A percentile compares a stretch with the other conserved stretches of the same genome.
These are phyloP conservation scores for Pseudocercospora cruenta DNA, from an alignment of 2,329 filamentous ascomycete species.

Conservation along the genomic window DNA sequence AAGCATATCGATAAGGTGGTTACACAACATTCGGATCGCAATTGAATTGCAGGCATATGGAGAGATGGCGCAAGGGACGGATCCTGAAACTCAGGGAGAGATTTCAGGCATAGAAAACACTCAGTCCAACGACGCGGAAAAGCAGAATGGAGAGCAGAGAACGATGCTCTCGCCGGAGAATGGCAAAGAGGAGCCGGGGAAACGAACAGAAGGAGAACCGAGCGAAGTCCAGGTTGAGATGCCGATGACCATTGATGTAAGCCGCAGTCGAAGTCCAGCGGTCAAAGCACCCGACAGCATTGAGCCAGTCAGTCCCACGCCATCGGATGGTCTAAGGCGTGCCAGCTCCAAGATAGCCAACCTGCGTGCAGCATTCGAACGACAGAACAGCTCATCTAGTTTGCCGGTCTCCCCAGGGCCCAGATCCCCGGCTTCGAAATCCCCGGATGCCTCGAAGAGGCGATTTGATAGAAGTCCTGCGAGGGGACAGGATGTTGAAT, in stretches of 20 bases:
- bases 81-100: conserved; percentile 1
- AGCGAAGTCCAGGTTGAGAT: conserved; percentile 2
- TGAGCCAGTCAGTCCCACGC: conserved; percentile 13
- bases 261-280: conserved; percentile 10
- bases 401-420: neutral
- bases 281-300: conserved; percentile 8
- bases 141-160: conserved; percentile 1
- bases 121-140: neutral
- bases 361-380: conserved; percentile 36
- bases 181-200: conserved; percentile 4
- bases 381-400: conserved; percentile 13
- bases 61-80: conserved; percentile 7
- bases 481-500: conserved; percentile 18
- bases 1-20: conserved; percentile 10
- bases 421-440: conserved; percentile 4
- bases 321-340: conserved; percentile 24
- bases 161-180: conserved; percentile 1
- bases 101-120: conserved; percentile 1
- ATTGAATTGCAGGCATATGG: conserved; percentile 1
- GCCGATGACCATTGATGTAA: conserved; percentile 10
- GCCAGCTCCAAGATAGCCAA: conserved; percentile 36
- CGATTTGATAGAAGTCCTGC: conserved; percentile 22
- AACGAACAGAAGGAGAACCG: neutral
- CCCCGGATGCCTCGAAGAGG: conserved; percentile 5
- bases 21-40: conserved; percentile 2